phyloP scores from a whole-genome alignment of 495 filamentous ascomycete species.

The Venustampulla echinocandica region DNA sequence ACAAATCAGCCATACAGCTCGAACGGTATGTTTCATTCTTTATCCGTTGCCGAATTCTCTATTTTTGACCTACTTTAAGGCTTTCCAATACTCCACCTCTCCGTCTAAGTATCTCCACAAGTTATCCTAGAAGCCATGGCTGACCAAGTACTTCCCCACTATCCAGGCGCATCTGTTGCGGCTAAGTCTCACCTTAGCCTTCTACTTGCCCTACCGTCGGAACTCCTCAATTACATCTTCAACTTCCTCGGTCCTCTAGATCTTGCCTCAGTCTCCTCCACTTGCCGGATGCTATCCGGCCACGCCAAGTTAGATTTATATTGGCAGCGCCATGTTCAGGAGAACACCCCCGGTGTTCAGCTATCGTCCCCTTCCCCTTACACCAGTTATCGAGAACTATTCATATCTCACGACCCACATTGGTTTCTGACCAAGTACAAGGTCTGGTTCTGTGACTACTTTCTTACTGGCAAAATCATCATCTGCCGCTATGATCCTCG shows the following conservation, averaged over 20 bases:
- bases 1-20: neutral
- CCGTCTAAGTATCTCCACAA: too few relatives aligned
- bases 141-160: too few relatives aligned
- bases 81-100: too few relatives aligned
- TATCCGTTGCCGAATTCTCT: neutral
- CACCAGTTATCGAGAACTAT: constrained; percentile 57
- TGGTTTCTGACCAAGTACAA: constrained; percentile 78
- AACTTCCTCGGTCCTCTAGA: constrained; percentile 50
- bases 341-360: constrained; percentile 46
- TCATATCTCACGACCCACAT: constrained; percentile 61
- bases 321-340: constrained; percentile 56
- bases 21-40: neutral
- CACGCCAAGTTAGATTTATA: constrained; percentile 47
- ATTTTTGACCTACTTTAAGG: neutral
- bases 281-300: constrained; percentile 44
- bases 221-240: constrained; percentile 54
- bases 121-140: too few relatives aligned
- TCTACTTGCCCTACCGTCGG: constrained; percentile 47
- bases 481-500: constrained; percentile 63
- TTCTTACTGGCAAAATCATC: constrained; percentile 60
- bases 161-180: too few relatives aligned
- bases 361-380: constrained; percentile 50
- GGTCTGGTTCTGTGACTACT: constrained; percentile 76
- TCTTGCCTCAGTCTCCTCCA: constrained; percentile 43
- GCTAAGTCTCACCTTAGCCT: neutral